Conservation (phyloP, 164 flowering plant genomes). For the Stephania japonica region DNA sequence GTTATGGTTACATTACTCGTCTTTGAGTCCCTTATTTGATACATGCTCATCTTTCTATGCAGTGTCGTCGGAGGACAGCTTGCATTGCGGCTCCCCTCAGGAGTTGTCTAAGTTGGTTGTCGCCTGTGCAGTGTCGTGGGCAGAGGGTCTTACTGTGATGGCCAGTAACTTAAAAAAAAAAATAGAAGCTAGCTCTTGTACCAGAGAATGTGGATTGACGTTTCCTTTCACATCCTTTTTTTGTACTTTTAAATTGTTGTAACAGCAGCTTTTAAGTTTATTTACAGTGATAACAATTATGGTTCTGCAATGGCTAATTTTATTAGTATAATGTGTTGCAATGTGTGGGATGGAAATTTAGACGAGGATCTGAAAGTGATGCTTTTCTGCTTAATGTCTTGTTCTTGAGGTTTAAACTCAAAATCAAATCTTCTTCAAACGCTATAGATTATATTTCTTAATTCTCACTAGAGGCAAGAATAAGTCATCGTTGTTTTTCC, state of each 20-base stretch:
- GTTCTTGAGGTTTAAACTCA: background rate
- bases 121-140: slow-evolving; percentile 1
- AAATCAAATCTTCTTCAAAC: no score
- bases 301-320: background rate
- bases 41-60: slow-evolving; percentile 19
- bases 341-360: no score
- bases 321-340: background rate
- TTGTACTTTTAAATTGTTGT: background rate
- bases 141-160: background rate
- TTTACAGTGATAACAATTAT: background rate
- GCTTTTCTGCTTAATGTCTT: background rate
- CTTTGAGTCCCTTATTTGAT: background rate
- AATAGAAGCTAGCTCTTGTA: background rate
- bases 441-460: no score
- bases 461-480: no score
- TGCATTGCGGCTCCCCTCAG: slow-evolving; percentile 88
- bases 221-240: background rate
- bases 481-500: background rate
- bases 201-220: slow-evolving; percentile 1
- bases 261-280: background rate
- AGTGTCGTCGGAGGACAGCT: slow-evolving; percentile 94
- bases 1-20: background rate
- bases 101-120: slow-evolving; percentile 58
- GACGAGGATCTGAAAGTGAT: no score
- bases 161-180: slow-evolving; percentile 5